Conservation (phyloP, 768 basidiomycete species). For the Russula ochroleuca region DNA sequence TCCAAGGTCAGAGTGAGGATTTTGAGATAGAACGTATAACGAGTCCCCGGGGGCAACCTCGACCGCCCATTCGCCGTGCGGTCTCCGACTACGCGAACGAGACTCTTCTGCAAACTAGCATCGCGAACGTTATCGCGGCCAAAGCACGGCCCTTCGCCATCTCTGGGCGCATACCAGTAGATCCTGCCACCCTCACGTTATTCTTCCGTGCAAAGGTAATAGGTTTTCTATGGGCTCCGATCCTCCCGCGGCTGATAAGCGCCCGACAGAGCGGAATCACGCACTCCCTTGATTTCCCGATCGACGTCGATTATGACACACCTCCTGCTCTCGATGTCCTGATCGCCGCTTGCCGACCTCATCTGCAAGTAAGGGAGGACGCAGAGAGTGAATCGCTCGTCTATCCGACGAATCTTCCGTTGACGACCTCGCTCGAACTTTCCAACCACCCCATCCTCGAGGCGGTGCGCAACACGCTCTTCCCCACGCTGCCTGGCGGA, state of each 20-base stretch:
- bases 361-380: conserved; percentile 48
- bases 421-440: conserved; percentile 74
- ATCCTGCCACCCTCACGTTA: conserved; percentile 59
- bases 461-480: conserved; percentile 65
- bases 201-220: conserved; percentile 78
- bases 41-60: conserved; percentile 26
- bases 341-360: conserved; percentile 66
- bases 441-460: conserved; percentile 80
- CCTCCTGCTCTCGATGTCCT: conserved; percentile 77
- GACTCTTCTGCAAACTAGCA: conserved; percentile 48
- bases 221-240: conserved; percentile 1
- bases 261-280: conserved; percentile 62
- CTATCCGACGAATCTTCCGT: conserved; percentile 67
- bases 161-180: conserved; percentile 65
- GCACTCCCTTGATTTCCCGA: conserved; percentile 77
- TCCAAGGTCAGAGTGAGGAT: conserved; percentile 40
- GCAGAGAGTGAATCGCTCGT: conserved; percentile 61
- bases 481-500: conserved; percentile 62
- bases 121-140: conserved; percentile 51
- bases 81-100: conserved; percentile 51
- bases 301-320: conserved; percentile 68
- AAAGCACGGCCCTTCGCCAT: conserved; percentile 62
- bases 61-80: conserved; percentile 29
- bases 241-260: conserved; percentile 7
- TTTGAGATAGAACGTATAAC: conserved; percentile 59